phyloP scores from a whole-genome alignment of 1,284 basidiomycete species.

The Ustilago crameri region DNA sequence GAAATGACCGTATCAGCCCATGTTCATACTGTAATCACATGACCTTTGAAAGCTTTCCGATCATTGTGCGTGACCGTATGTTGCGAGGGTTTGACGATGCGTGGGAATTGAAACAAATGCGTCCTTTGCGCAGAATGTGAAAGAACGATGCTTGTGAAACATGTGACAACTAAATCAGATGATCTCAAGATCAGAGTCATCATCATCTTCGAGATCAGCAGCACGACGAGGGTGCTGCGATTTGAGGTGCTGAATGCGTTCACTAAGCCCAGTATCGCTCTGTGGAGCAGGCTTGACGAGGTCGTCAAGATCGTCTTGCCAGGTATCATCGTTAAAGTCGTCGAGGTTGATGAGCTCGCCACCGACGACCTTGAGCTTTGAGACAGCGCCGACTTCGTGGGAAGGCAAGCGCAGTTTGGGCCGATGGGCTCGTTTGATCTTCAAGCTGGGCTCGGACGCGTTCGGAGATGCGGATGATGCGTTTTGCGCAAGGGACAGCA shows the following conservation, averaged over 20 bases:
- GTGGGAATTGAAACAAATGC: too few relatives aligned
- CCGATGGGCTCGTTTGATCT: slow-evolving; percentile 25
- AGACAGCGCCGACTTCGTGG: slow-evolving; percentile 2
- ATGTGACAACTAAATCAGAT: slow-evolving; percentile 8
- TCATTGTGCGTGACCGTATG: too few relatives aligned
- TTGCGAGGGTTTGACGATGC: too few relatives aligned
- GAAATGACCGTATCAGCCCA: slow-evolving; percentile 8
- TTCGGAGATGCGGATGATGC: background rate
- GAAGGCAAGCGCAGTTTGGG: slow-evolving; percentile 31
- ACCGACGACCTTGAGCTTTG: slow-evolving; percentile 20
- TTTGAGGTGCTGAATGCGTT: slow-evolving; percentile 9
- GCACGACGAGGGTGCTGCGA: background rate
- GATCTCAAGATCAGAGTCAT: slow-evolving; percentile 41
- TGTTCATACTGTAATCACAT: background rate
- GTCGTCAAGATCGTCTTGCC: slow-evolving; percentile 30
- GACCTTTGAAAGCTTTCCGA: slow-evolving; percentile 1
- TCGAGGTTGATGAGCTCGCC: slow-evolving; percentile 34
- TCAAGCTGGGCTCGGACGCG: slow-evolving; percentile 16
- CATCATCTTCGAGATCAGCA: slow-evolving; percentile 3
- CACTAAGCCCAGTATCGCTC: too few relatives aligned
- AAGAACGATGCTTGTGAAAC: too few relatives aligned
- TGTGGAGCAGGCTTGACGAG: too few relatives aligned
- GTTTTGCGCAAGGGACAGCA: slow-evolving; percentile 22
- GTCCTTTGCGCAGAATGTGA: too few relatives aligned
- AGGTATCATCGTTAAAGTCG: slow-evolving; percentile 27